These are phyloP conservation scores for Metschnikowia noctiluminum DNA, from an alignment of 805 yeast species.

Conservation along the genomic window DNA sequence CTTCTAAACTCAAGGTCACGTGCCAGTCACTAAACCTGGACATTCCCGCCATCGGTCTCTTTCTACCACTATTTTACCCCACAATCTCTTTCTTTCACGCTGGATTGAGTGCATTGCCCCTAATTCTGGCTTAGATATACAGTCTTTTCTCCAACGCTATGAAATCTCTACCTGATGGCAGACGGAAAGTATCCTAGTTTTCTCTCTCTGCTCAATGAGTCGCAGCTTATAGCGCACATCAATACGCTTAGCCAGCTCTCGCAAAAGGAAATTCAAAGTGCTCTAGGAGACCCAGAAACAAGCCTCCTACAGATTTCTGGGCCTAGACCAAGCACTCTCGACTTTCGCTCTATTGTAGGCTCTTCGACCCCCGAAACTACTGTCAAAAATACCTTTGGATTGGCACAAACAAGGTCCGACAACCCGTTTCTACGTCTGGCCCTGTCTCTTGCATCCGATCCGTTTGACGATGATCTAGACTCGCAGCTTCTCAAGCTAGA, in stretches of 20 bases:
- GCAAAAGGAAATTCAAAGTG: background rate
- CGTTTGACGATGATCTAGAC: slow-evolving; percentile 26
- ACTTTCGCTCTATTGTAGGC: slow-evolving; percentile 2
- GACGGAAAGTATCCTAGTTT: slow-evolving; percentile 15
- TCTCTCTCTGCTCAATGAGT: slow-evolving; percentile 22
- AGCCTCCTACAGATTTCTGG: background rate
- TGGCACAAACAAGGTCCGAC: background rate
- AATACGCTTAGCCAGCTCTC: slow-evolving; percentile 13
- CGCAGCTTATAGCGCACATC: slow-evolving; percentile 22
- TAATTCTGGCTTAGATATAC: background rate
- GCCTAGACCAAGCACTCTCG: background rate
- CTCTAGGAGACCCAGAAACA: background rate
- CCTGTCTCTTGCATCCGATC: slow-evolving; percentile 20
- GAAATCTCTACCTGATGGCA: slow-evolving; percentile 3
- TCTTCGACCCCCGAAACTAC: slow-evolving; percentile 2
- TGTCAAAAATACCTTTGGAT: background rate
- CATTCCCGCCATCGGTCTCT: no score
- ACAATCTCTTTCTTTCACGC: background rate
- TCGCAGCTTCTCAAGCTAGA: slow-evolving; percentile 15
- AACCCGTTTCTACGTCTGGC: slow-evolving; percentile 8
- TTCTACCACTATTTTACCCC: background rate
- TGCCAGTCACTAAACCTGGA: no score
- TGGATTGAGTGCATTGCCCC: no score
- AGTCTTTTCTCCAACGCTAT: background rate
- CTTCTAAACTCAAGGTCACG: no score